Evolutionary conservation across 768 basidiomycete genomes (phyloP).

Genomic region (Leccinum truebloodii): DNA sequence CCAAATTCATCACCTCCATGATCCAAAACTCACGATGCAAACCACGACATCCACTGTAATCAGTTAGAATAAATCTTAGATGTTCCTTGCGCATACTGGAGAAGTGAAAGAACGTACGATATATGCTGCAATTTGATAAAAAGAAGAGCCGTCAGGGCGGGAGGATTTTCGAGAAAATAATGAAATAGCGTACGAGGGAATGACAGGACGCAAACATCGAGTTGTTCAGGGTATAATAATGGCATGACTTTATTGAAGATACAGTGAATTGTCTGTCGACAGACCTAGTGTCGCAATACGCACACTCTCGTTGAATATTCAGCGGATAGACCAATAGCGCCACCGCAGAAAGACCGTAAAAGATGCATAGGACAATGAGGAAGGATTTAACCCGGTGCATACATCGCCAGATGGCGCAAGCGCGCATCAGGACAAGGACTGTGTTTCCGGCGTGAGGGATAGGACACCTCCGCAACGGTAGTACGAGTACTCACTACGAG

Average conservation of each 20-base stretch:
- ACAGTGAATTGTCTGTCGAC: neutral
- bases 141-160: neutral
- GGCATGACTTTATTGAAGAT: neutral
- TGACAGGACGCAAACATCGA: neutral
- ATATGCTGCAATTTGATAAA: neutral
- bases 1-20: neutral
- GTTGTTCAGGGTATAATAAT: neutral
- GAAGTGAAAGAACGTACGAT: conserved; percentile 5
- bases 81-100: neutral
- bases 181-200: neutral
- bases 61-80: neutral
- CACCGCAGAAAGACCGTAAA: conserved; percentile 8
- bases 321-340: neutral
- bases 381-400: neutral
- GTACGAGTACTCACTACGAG: conserved; percentile 1
- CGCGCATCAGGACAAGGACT: conserved; percentile 23
- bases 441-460: neutral
- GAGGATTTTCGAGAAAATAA: neutral
- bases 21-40: conserved; percentile 5
- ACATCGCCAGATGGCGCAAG: conserved; percentile 23
- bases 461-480: no score
- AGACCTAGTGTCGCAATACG: neutral
- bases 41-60: conserved; percentile 15
- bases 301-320: neutral
- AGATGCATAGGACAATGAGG: conserved; percentile 3